Percentiles rank a stretch among this genome's conserved stretches.
Evolutionary conservation across 208 protist species (phyloP).

Genomic region (Angomonas desouzai): DNA sequence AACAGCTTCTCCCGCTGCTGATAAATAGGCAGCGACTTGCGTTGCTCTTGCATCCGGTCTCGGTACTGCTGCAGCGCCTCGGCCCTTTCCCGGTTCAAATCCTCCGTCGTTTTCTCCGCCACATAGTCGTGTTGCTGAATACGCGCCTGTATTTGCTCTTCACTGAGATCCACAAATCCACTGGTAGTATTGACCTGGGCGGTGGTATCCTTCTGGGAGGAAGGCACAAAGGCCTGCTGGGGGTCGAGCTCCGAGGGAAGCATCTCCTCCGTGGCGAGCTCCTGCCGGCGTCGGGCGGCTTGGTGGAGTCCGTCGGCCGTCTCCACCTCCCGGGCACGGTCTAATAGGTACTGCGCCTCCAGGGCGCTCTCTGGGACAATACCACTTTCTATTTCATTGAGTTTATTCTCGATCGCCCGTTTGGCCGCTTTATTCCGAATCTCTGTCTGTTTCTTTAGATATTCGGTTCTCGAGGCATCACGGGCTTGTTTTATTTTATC

Average conservation of each 20-base stretch:
- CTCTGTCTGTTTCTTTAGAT: conserved; percentile 50
- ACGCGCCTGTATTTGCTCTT: conserved; percentile 45
- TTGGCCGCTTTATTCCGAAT: conserved; percentile 63
- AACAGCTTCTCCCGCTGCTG: conserved; percentile 87
- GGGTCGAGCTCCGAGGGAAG: conserved; percentile 11
- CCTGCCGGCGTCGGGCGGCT: conserved; percentile 50
- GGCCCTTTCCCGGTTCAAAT: conserved; percentile 53
- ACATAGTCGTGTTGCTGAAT: conserved; percentile 69
- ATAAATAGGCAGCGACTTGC: conserved; percentile 93
- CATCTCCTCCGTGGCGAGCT: conserved; percentile 31
- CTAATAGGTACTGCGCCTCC: conserved; percentile 67
- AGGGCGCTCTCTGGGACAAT: conserved; percentile 47
- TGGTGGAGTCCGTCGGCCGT: conserved; percentile 52
- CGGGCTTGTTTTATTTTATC: conserved; percentile 51
- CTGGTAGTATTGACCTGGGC: background rate
- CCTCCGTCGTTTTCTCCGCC: conserved; percentile 49
- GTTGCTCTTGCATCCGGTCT: conserved; percentile 46
- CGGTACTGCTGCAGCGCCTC: conserved; percentile 22
- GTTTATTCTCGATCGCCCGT: conserved; percentile 60
- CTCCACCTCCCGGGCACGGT: conserved; percentile 61
- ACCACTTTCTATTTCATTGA: conserved; percentile 75
- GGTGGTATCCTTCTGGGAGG: background rate
- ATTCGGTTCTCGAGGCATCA: conserved; percentile 68
- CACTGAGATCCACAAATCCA: conserved; percentile 58
- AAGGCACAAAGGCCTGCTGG: background rate